Conservation (phyloP, 345 rosid genomes). For the Populus tremula region DNA sequence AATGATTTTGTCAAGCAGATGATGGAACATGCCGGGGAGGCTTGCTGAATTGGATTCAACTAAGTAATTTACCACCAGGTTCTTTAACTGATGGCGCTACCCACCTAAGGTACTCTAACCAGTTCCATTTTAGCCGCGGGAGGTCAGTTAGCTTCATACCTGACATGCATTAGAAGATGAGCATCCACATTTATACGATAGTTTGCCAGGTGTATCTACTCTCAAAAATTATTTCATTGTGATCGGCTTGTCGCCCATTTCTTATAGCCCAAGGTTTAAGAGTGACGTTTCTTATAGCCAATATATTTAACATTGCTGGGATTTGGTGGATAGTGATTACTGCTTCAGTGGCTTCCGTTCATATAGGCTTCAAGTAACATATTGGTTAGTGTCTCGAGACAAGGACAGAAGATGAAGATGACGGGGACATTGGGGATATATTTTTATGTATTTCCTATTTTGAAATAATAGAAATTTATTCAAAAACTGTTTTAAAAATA, state of each 20-base stretch:
- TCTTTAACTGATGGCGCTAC: not conserved
- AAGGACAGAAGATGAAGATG: no score
- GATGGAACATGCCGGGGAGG: not conserved
- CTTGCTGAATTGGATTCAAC: no score
- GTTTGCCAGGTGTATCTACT: not conserved
- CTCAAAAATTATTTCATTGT: not conserved
- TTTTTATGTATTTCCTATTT: no score
- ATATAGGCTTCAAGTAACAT: no score
- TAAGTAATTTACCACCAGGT: not conserved
- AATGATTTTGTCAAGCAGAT: constrained; percentile 24
- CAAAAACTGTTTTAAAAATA: no score
- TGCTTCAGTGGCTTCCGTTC: no score
- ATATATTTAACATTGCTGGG: no score
- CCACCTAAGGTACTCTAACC: not conserved
- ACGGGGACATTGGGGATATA: no score
- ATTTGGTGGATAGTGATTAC: no score
- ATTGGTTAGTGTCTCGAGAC: no score
- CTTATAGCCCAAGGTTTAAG: not conserved
- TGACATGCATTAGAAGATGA: not conserved
- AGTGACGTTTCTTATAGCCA: no score
- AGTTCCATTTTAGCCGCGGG: not conserved
- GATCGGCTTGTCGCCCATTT: not conserved
- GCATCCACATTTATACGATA: not conserved
- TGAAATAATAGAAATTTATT: no score
- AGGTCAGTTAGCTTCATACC: constrained; percentile 1